Evolutionary conservation across 805 yeast species (phyloP), one percentile per base, ranked within the genome.

Genomic region (Vanderwaltozyma verrucispora): DNA sequence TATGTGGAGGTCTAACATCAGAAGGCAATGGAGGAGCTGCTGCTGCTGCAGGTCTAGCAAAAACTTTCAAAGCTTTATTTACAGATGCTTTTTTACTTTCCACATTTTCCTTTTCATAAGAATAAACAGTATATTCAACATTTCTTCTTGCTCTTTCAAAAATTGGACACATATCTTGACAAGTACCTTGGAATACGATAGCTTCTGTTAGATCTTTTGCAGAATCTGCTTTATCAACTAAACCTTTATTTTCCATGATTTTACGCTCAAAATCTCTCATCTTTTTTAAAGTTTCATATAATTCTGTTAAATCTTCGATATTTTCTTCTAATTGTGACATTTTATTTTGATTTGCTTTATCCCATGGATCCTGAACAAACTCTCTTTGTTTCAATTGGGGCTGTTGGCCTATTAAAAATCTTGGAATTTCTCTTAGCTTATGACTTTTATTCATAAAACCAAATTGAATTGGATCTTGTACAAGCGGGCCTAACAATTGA

Each of bases 1-100:
- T 66, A 38, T 70, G 72, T 0, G 99, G 98, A 1, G 98, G 95
- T 43, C 99, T 69, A 3, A 92, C 99, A 56, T 92, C 98, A 1
- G 96, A 86, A 0, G 98, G 99, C 40, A 92, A 64, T 3, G 97
- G 94, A 2, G 96, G 97, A 1, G 96, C 95, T 49, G 92, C 96
- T 6, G 97, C 98, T 1, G 97, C 96, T 14, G 95, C 95, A 0
- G 99, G 96, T 49, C 99, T 69, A 17, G 94, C 82, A 54, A 92
- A 92, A 2, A 95, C 94, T 60, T 92, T 92, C 6, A 92, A 73
- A 0, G 96, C 95, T 32, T 67, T 64, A 0, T 52, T 51, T 21
- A 72, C 56, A 1, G 84, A 69, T 5, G 86, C 80, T 43, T 64
- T 69, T 4, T 75, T 75, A 3, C 75, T 67, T 0, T 63, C 63